Evolutionary conservation across 2,329 filamentous ascomycete genomes (phyloP), one percentile per base, ranked within the genome.

Genomic region (Aspergillus caelatus): DNA sequence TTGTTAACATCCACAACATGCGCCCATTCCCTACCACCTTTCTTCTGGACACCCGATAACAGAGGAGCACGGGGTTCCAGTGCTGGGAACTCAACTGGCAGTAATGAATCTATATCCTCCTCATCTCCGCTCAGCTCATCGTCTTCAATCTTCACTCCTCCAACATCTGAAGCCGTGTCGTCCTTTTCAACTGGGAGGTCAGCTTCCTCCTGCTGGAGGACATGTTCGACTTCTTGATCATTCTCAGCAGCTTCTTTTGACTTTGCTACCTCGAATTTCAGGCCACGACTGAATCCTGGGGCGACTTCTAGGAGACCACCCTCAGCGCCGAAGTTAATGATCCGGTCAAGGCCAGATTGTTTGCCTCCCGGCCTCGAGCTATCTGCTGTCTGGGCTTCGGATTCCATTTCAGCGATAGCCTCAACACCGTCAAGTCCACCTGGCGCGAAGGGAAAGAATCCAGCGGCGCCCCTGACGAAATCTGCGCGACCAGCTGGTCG

Each of bases 1-100:
- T 93, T 88, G 72, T 94, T 94, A 70, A 98, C 90, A 76, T 99
- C 94, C 2, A 99, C 94, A 89, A 99, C 96, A 79, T 99, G 95
- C 58, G 95, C 95, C 94, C 95, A 99, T 80, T 98, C 93, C 71
- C 87, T 90, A 8, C 91, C 91, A 45, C 88, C 88, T 72, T 91
- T 91, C 73, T 89, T 91, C 65, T 89, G 84, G 64, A 88, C 87
- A 10, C 91, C 89, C 58, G 90, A 83, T 23, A 91, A 86, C 34
- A 97, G 86, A 26, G 88, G 85, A n/a, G 89, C 89, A 73, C 90
- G 91, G 11, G 95, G 93, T 69, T 96, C 92, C 8, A 99, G 78
- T 14, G 96, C 91, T 1, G 95, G 94, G 71, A 97, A 99, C 74
- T 99, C 95, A 30, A 97, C 87, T 0, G 95, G 95, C 0, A 99